These are phyloP conservation scores for Syncephalastrum sp. DNA, from an alignment of 371 early-diverging fungal genomes.

Conservation along the genomic window DNA sequence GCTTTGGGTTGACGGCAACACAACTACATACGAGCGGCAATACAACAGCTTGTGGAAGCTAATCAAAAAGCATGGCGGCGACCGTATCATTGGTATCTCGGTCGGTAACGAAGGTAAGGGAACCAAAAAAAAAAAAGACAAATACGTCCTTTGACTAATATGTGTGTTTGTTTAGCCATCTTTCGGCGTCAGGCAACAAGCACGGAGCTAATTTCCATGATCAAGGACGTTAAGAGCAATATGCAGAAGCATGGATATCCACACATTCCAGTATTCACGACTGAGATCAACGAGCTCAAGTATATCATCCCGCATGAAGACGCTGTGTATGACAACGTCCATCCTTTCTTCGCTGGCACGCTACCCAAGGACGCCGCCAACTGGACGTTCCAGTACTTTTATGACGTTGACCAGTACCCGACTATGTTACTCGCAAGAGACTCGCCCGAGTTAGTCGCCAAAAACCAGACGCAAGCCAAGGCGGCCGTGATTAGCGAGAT, in stretches of 20 bases:
- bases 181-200: constrained; percentile 52
- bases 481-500: constrained; percentile 61
- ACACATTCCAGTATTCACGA: constrained; percentile 55
- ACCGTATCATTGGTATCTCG: constrained; percentile 40
- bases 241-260: constrained; percentile 35
- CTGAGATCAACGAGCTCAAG: constrained; percentile 49
- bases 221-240: constrained; percentile 38
- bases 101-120: constrained; percentile 49
- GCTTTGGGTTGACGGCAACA: constrained; percentile 41
- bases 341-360: constrained; percentile 67
- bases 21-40: constrained; percentile 40
- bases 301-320: constrained; percentile 52
- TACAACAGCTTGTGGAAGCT: constrained; percentile 25
- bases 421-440: constrained; percentile 12
- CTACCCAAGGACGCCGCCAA: constrained; percentile 47
- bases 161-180: constrained; percentile 23
- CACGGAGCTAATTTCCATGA: constrained; percentile 24
- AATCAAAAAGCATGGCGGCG: constrained; percentile 29
- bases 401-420: constrained; percentile 25
- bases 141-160: constrained; percentile 5
- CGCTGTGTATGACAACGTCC: constrained; percentile 58
- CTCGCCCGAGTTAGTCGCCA: background rate
- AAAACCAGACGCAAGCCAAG: constrained; percentile 26
- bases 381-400: constrained; percentile 54
- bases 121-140: too few species aligned